Evolutionary conservation across 306 rosid genomes (phyloP).

Genomic region (Prunus campanulata): DNA sequence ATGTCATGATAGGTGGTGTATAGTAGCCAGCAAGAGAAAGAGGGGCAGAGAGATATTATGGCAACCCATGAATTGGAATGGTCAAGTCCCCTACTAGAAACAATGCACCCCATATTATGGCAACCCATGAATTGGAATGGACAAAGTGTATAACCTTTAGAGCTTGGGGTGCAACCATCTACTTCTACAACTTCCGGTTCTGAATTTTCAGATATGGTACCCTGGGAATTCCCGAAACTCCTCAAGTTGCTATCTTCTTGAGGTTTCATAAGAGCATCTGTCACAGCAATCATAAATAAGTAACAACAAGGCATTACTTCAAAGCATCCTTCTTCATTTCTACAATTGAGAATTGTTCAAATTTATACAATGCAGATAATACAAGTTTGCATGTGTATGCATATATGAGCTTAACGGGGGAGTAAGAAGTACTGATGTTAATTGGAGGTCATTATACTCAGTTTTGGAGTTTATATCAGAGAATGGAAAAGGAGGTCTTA

Average conservation of each 20-base stretch:
- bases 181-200: slow-evolving; percentile 39
- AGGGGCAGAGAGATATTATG: not conserved
- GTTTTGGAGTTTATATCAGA: not conserved
- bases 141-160: slow-evolving; percentile 41
- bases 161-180: slow-evolving; percentile 46
- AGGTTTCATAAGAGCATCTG: slow-evolving; percentile 49
- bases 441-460: not conserved
- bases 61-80: not conserved
- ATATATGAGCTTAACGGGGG: not conserved
- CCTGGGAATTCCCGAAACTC: slow-evolving; percentile 41
- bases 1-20: not conserved
- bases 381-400: not conserved
- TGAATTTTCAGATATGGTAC: slow-evolving; percentile 33
- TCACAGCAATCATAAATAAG: slow-evolving; percentile 26
- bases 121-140: not conserved
- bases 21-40: not conserved
- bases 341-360: not conserved
- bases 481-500: not conserved
- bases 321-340: not conserved
- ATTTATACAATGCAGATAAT: not conserved
- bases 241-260: slow-evolving; percentile 42
- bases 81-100: not conserved
- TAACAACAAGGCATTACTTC: slow-evolving; percentile 13
- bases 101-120: not conserved
- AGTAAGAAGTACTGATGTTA: not conserved